Conservation (phyloP, 106 monocot genomes). For the Dioscorea zingiberensis region DNA sequence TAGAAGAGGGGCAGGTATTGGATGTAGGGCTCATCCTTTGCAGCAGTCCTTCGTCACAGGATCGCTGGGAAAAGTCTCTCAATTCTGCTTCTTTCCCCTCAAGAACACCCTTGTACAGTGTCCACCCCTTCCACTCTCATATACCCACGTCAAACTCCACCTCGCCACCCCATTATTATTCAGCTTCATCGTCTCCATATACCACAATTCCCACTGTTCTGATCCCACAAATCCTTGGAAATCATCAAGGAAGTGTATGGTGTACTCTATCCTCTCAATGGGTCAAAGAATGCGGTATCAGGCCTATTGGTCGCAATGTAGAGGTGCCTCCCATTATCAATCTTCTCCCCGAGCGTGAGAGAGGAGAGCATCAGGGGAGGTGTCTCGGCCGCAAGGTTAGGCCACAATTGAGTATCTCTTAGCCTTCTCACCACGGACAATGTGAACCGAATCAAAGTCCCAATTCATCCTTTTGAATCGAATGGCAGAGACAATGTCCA, state of each 20-base stretch:
- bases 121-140: slow-evolving; percentile 84
- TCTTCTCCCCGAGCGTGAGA: slow-evolving; percentile 50
- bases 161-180: slow-evolving; percentile 55
- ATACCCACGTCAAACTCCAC: slow-evolving; percentile 93
- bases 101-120: slow-evolving; percentile 86
- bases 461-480: slow-evolving; percentile 77
- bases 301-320: slow-evolving; percentile 85
- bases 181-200: slow-evolving; percentile 65
- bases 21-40: slow-evolving; percentile 88
- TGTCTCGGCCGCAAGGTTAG: slow-evolving; percentile 69
- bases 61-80: slow-evolving; percentile 96
- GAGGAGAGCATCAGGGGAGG: slow-evolving; percentile 61
- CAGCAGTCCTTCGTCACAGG: slow-evolving; percentile 84
- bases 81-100: slow-evolving; percentile 76
- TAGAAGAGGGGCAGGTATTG: slow-evolving; percentile 45
- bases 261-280: slow-evolving; percentile 77
- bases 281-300: slow-evolving; percentile 66
- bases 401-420: slow-evolving; percentile 70
- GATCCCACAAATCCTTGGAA: slow-evolving; percentile 80
- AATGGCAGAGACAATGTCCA: slow-evolving; percentile 81
- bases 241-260: slow-evolving; percentile 69
- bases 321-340: slow-evolving; percentile 66
- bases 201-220: slow-evolving; percentile 90
- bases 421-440: slow-evolving; percentile 79
- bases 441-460: slow-evolving; percentile 89